These are phyloP conservation scores for Populus hybrid DNA, from an alignment of 441 rosid genomes.

Conservation along the genomic window DNA sequence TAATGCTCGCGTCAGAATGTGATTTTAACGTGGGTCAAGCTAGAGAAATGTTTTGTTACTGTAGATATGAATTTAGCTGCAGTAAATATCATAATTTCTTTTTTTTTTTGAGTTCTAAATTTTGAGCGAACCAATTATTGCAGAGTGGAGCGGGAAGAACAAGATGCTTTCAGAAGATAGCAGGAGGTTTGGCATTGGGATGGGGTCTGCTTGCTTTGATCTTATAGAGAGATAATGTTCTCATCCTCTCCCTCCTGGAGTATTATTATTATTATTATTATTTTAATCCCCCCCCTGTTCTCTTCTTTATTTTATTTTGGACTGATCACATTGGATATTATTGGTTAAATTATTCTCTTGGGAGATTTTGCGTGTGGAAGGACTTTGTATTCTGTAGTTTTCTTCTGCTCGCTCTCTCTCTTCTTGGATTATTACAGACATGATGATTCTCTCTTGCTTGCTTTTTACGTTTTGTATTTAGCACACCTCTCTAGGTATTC, in stretches of 20 bases:
- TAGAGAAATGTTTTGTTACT: too few species aligned
- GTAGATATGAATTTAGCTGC: too few species aligned
- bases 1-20: too few species aligned
- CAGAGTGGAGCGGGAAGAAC: constrained; percentile 56
- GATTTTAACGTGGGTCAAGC: too few species aligned
- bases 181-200: constrained; percentile 51
- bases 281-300: not conserved
- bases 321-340: too few species aligned
- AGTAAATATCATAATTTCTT: too few species aligned
- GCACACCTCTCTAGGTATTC: too few species aligned
- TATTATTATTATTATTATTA: constrained; percentile 6
- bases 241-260: not conserved
- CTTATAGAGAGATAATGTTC: constrained; percentile 30
- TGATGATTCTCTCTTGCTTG: not conserved
- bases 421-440: not conserved
- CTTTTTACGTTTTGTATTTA: not conserved
- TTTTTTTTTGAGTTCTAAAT: not conserved
- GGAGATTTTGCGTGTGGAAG: not conserved
- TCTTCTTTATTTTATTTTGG: too few species aligned
- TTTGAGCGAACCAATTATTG: not conserved
- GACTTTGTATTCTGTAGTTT: not conserved
- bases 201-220: constrained; percentile 38
- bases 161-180: constrained; percentile 31
- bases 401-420: not conserved
- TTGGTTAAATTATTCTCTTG: constrained; percentile 11